Conservation (phyloP, 1,284 basidiomycete genomes). For the Microbotryum saponariae region DNA sequence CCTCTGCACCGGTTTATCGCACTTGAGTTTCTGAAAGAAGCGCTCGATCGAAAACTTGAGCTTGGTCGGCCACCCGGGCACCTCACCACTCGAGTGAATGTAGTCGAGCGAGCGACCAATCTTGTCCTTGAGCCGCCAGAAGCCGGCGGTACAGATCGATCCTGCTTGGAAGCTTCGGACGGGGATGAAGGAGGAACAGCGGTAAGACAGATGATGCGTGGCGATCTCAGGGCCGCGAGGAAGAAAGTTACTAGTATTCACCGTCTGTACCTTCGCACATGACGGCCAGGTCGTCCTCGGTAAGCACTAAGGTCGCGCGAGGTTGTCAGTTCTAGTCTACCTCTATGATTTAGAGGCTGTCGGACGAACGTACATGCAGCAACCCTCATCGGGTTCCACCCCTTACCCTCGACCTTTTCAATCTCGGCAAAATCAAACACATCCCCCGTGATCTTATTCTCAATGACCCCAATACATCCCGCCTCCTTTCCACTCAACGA, state of each 20-base stretch:
- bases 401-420: constrained; percentile 42
- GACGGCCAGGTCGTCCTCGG: constrained; percentile 65
- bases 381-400: constrained; percentile 52
- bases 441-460: constrained; percentile 49
- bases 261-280: constrained; percentile 67
- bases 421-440: constrained; percentile 48
- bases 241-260: constrained; percentile 63
- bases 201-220: constrained; percentile 42
- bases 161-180: constrained; percentile 58
- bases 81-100: constrained; percentile 60
- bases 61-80: constrained; percentile 61
- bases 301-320: background rate
- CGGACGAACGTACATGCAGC: constrained; percentile 49
- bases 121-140: constrained; percentile 69
- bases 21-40: constrained; percentile 58
- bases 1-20: constrained; percentile 61
- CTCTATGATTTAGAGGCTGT: constrained; percentile 4
- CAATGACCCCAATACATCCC: constrained; percentile 41
- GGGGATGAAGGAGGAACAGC: constrained; percentile 44
- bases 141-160: constrained; percentile 60
- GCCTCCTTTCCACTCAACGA: constrained; percentile 12
- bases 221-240: constrained; percentile 45
- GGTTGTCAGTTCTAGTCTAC: background rate
- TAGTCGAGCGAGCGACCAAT: constrained; percentile 62
- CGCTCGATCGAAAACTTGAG: constrained; percentile 56